Evolutionary conservation across 2,329 filamentous ascomycete species (phyloP).

Genomic region (Calonectria ilicicola): DNA sequence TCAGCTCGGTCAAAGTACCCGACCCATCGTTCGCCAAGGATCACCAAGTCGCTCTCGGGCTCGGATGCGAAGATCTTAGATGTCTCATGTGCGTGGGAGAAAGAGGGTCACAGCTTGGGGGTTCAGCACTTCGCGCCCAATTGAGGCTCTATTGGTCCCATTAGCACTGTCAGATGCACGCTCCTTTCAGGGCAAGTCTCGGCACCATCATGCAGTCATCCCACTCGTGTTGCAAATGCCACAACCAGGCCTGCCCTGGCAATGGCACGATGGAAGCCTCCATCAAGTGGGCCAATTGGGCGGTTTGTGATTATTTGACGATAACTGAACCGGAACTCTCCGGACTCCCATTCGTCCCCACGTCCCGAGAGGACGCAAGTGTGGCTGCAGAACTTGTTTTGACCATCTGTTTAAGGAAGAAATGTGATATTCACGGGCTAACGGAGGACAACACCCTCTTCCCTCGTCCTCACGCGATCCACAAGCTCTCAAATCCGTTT

Average conservation of each 20-base stretch:
- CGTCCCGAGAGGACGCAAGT: not conserved
- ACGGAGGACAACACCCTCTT: not conserved
- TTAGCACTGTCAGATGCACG: not conserved
- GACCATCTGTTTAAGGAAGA: not conserved
- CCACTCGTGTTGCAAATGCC: not conserved
- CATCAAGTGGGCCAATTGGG: not conserved
- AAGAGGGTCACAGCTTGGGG: not conserved
- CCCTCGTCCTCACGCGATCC: not conserved
- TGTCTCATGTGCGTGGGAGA: not conserved
- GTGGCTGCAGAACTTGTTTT: not conserved
- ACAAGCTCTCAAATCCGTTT: not conserved
- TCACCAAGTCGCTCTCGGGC: not conserved
- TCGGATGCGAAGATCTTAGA: not conserved
- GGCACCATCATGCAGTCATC: not conserved
- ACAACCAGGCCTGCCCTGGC: not conserved
- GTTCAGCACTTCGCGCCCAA: not conserved
- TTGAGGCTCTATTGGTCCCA: not conserved
- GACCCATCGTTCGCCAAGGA: conserved; percentile 5
- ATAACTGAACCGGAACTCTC: not conserved
- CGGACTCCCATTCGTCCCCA: not conserved
- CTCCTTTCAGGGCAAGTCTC: not conserved
- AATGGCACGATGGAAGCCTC: not conserved
- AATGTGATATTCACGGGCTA: not conserved
- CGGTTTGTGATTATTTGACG: conserved; percentile 9
- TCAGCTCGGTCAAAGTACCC: not conserved